Percentiles rank a stretch among this genome's conserved stretches.
Conservation (phyloP, 2,329 filamentous ascomycete species). For the Paracoccidioides brasiliensis region DNA sequence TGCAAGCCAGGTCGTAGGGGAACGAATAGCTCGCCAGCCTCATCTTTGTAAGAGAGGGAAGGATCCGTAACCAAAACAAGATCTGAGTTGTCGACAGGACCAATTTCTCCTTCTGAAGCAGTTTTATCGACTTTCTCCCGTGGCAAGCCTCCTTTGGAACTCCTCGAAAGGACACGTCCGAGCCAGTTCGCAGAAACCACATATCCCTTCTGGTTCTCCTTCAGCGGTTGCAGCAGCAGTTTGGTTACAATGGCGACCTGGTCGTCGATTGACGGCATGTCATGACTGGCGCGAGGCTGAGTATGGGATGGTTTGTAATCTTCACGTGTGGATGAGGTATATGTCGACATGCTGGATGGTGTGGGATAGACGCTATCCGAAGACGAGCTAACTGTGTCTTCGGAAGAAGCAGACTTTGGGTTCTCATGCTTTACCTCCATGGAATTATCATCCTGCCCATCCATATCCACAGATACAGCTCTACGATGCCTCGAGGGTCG, state of each 20-base stretch:
- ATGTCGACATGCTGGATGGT: conserved; percentile 28
- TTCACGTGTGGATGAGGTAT: conserved; percentile 19
- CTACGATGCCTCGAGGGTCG: conserved; percentile 13
- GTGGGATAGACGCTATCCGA: conserved; percentile 26
- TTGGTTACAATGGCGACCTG: conserved; percentile 63
- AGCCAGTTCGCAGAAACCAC: conserved; percentile 73
- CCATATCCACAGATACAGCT: conserved; percentile 34
- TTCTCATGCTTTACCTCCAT: neutral
- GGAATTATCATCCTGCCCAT: conserved; percentile 18
- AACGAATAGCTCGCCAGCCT: conserved; percentile 46
- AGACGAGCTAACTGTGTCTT: conserved; percentile 19
- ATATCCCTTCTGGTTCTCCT: conserved; percentile 63
- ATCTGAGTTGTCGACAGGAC: conserved; percentile 77
- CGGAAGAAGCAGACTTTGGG: conserved; percentile 11
- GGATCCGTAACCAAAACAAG: conserved; percentile 51
- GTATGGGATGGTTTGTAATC: conserved; percentile 14
- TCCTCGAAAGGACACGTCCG: conserved; percentile 54
- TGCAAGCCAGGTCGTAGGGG: conserved; percentile 55
- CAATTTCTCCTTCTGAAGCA: conserved; percentile 51
- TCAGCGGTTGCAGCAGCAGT: conserved; percentile 41
- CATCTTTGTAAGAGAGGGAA: conserved; percentile 30
- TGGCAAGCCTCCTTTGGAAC: conserved; percentile 40
- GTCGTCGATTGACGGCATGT: conserved; percentile 42
- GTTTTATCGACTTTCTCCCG: conserved; percentile 45
- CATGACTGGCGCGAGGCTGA: conserved; percentile 6